Base-by-base conservation (phyloP, 202 grass and related monocot species). In the Hordeum pubiflorum region DNA sequence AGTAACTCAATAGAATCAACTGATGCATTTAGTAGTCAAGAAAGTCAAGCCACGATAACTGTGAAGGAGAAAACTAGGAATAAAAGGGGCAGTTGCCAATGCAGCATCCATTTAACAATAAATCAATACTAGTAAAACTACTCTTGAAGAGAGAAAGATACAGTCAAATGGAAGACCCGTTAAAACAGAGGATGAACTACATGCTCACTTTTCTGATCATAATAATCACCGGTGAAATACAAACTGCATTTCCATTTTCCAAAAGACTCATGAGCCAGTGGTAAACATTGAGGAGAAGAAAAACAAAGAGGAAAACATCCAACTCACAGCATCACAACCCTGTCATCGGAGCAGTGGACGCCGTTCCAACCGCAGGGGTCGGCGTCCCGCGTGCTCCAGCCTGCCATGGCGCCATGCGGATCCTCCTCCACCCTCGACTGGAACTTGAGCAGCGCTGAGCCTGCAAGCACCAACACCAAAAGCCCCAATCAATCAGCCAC, bases 301-400 rank as follows among this genome's bases (percentile, higher is more conserved):
- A 24, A 24, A 71, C 15, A 12, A 64, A 60, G 9, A 58, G 6
- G 52, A 82, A 39, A 78, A 31, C 58, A 79, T 72, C 40, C 31
- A 76, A 95, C 96, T 95, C 77, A 99, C 96, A 99, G 38, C 61
- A 84, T 83, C 71, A 87, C 82, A 44, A 99, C 90, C 81, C 91
- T 83, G 71, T 78, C 92, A 79, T 83, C 79, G 0, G 63, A 17
- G 29, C 96, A 99, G 63, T 32, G 48, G 81, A 99, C 77, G 36
- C 96, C 89, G 7, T 79, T 91, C 96, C 96, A 99, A 55, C 79
- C 87, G 74, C 96, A 99, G n/a, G 92, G 90, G 71, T 90, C 56
- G 5, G 9, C 34, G 2, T 96, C 90, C 48, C 27, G 88, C 3
- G 72, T 69, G 87, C 76, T 80, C 96, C 96, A 99, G 40, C 81